Base-by-base conservation (phyloP, 306 rosid species). In the Rosa rugosa region DNA sequence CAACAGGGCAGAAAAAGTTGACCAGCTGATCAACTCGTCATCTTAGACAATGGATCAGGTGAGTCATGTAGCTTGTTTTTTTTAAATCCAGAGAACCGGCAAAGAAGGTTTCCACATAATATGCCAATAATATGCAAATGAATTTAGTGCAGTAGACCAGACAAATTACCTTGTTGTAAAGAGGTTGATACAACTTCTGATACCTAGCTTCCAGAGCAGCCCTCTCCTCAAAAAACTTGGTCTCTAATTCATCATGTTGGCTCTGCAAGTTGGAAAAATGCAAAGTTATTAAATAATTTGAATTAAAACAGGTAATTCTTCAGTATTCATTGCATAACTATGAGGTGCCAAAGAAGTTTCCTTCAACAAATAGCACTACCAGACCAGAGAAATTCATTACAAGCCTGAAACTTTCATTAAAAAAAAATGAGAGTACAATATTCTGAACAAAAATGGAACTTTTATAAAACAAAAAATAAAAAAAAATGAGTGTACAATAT, bases 131-230 rank as follows among this genome's bases (percentile, higher is more conserved):
- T 6, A 18, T 53, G 11, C 57, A 51, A 7, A 14, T 49, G 54
- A 14, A 49, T 49, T 13, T 13, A 1, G 11, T 7, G 25, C 60
- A 44, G 2, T 0, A 44, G 46, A 44, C 11, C 11, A 18, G 60
- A 8, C 36, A 3, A 20, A 73, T 31, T 83, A 94, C 98, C 98
- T 90, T 91, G 17, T 83, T 27, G 79, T 94, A 94, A 11, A 91
- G 63, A 4, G 97, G 98, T 10, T 90, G 94, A 82, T 91, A 91
- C 83, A 94, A 50, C 46, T 89, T 90, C 85, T 94, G 98, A 73
- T 94, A 94, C 85, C 90, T 94, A 50, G 97, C 97, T 82, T 94
- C 98, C 10, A 94, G 94, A 11, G 94, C 96, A 38, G 95, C 92
- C 83, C 98, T 89, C 80, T 94, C 98, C 84, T 94, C 98, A 10